These are phyloP conservation scores for Coemansia sp. DNA, from an alignment of 192 early-diverging fungal species.

Conservation along the genomic window DNA sequence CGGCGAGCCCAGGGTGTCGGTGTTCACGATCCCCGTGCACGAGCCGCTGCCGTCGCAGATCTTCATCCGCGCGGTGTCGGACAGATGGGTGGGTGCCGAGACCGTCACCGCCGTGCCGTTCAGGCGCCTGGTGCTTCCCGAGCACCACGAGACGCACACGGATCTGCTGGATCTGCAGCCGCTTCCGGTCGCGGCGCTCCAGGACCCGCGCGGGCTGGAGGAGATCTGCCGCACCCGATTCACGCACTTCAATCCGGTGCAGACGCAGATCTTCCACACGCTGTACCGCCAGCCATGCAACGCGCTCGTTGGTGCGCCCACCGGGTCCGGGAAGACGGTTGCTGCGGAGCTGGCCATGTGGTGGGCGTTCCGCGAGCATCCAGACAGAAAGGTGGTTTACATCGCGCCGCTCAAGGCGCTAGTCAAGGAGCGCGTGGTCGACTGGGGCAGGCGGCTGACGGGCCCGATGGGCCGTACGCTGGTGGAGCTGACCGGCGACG, in stretches of 20 bases:
- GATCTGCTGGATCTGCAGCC: slow-evolving; percentile 92
- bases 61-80: slow-evolving; percentile 90
- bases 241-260: slow-evolving; percentile 97
- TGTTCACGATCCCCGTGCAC: slow-evolving; percentile 89
- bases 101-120: slow-evolving; percentile 84
- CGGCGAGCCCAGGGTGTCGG: slow-evolving; percentile 67
- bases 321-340: slow-evolving; percentile 97
- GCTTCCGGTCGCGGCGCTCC: slow-evolving; percentile 81
- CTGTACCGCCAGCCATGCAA: slow-evolving; percentile 85
- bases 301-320: slow-evolving; percentile 91
- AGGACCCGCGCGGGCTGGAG: slow-evolving; percentile 75
- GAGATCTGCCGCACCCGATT: slow-evolving; percentile 82
- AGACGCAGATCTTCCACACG: slow-evolving; percentile 99
- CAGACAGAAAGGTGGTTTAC: slow-evolving; percentile 85
- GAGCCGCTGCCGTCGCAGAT: slow-evolving; percentile 91
- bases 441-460: slow-evolving; percentile 79
- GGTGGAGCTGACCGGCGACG: slow-evolving; percentile 95
- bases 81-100: slow-evolving; percentile 94
- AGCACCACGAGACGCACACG: slow-evolving; percentile 81
- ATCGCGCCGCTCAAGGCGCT: slow-evolving; percentile 98
- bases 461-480: slow-evolving; percentile 75
- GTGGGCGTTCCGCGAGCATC: slow-evolving; percentile 83
- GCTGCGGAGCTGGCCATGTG: slow-evolving; percentile 96
- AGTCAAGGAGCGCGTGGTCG: slow-evolving; percentile 89
- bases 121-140: slow-evolving; percentile 87